Conservation (phyloP, 108 stramenopile genomes). For the Bacterosira constricta region DNA sequence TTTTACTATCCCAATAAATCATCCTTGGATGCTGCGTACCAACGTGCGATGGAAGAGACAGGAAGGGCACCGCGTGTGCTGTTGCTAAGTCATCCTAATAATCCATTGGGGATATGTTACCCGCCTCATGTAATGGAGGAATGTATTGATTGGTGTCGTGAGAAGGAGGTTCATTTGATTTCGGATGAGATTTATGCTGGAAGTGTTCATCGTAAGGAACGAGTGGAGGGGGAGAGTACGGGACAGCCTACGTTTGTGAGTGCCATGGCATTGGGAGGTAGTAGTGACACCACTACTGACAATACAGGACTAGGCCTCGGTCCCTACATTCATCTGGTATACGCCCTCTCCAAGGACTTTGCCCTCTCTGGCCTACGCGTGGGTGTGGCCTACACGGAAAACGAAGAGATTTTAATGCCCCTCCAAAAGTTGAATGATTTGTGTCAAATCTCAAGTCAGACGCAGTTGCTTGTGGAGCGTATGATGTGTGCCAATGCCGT, state of each 20-base stretch:
- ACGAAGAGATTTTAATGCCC: constrained; percentile 68
- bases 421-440: constrained; percentile 87
- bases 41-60: constrained; percentile 45
- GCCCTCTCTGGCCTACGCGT: constrained; percentile 84
- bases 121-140: constrained; percentile 71
- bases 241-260: constrained; percentile 56
- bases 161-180: constrained; percentile 78
- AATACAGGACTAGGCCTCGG: constrained; percentile 62
- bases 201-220: constrained; percentile 50
- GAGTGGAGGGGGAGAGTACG: constrained; percentile 31
- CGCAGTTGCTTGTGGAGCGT: constrained; percentile 72
- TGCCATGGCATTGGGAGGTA: constrained; percentile 62
- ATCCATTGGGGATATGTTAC: constrained; percentile 85
- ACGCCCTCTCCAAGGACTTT: constrained; percentile 89
- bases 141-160: constrained; percentile 81
- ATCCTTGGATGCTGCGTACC: constrained; percentile 65
- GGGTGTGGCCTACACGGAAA: constrained; percentile 82
- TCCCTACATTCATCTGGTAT: constrained; percentile 83
- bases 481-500: constrained; percentile 53
- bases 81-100: constrained; percentile 82
- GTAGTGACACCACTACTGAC: not conserved
- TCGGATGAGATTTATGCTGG: constrained; percentile 92
- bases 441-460: constrained; percentile 80
- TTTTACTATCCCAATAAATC: constrained; percentile 74
- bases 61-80: constrained; percentile 60